These are phyloP conservation scores for Amoeboaphelidium protococcarum DNA, from an alignment of 371 early-diverging fungal species.

Conservation along the genomic window DNA sequence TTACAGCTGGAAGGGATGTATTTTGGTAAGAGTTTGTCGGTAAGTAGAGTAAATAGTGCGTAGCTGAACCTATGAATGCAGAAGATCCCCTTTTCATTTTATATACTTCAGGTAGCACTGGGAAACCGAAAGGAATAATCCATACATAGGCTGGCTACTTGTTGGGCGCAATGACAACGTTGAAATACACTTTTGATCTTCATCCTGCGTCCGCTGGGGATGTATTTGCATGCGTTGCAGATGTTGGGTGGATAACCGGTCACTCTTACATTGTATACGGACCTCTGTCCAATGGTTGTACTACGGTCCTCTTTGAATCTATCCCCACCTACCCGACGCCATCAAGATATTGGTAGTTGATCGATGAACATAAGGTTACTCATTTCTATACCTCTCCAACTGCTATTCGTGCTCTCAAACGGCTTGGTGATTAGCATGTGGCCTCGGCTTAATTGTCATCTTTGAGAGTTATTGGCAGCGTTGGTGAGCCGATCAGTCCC, in stretches of 20 bases:
- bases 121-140: constrained; percentile 77
- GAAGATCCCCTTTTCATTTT: constrained; percentile 16
- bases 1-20: constrained; percentile 39
- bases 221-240: constrained; percentile 6
- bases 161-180: constrained; percentile 11
- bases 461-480: constrained; percentile 74
- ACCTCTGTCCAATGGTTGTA: constrained; percentile 12
- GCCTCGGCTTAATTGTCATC: constrained; percentile 38
- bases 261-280: constrained; percentile 20
- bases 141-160: constrained; percentile 68
- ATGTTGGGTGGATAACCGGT: constrained; percentile 21
- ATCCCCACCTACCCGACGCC: constrained; percentile 59
- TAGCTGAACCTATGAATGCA: constrained; percentile 20
- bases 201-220: constrained; percentile 1
- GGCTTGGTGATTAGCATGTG: constrained; percentile 56
- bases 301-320: constrained; percentile 19
- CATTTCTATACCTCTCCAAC: constrained; percentile 98
- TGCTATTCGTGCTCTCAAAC: constrained; percentile 75
- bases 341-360: constrained; percentile 41
- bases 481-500: constrained; percentile 88
- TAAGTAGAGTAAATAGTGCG: constrained; percentile 43
- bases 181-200: constrained; percentile 11
- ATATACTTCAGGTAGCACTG: constrained; percentile 56
- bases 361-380: constrained; percentile 27
- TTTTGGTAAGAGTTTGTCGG: constrained; percentile 63